Percentiles rank a stretch among this genome's conserved stretches.
These are phyloP conservation scores for Auricularia heimuer DNA, from an alignment of 768 basidiomycete genomes.

Conservation along the genomic window DNA sequence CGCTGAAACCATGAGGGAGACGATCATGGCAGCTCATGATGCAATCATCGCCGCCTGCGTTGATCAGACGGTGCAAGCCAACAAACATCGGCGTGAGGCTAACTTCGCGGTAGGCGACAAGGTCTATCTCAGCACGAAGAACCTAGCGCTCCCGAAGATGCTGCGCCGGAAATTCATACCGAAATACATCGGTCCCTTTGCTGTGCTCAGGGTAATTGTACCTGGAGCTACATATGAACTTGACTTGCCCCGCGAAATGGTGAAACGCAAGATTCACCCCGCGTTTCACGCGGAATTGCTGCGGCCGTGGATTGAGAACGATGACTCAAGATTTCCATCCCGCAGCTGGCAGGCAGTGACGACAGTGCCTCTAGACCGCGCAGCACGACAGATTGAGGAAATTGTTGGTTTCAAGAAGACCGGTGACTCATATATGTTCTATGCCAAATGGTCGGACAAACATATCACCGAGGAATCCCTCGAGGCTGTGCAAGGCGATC, in stretches of 20 bases:
- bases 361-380: too few species aligned
- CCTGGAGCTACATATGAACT: constrained; percentile 16
- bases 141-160: constrained; percentile 25
- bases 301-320: constrained; percentile 22
- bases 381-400: too few species aligned
- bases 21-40: constrained; percentile 10
- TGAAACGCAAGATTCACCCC: constrained; percentile 13
- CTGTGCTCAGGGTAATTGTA: constrained; percentile 12
- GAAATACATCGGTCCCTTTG: constrained; percentile 31
- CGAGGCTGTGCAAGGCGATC: not conserved
- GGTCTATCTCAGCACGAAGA: constrained; percentile 29
- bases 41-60: constrained; percentile 2
- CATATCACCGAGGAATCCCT: not conserved
- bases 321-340: constrained; percentile 27
- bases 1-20: not conserved
- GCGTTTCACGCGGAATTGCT: constrained; percentile 29
- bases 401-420: too few species aligned
- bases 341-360: constrained; percentile 5
- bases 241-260: constrained; percentile 16
- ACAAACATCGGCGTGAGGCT: constrained; percentile 2
- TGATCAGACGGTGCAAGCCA: constrained; percentile 1
- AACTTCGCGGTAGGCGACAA: constrained; percentile 19
- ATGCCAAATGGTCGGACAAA: too few species aligned
- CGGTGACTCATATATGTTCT: too few species aligned
- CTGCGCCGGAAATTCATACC: constrained; percentile 27